Evolutionary conservation across 2,329 filamentous ascomycete species (phyloP).

Genomic region (Trichophyton mentagrophytes): DNA sequence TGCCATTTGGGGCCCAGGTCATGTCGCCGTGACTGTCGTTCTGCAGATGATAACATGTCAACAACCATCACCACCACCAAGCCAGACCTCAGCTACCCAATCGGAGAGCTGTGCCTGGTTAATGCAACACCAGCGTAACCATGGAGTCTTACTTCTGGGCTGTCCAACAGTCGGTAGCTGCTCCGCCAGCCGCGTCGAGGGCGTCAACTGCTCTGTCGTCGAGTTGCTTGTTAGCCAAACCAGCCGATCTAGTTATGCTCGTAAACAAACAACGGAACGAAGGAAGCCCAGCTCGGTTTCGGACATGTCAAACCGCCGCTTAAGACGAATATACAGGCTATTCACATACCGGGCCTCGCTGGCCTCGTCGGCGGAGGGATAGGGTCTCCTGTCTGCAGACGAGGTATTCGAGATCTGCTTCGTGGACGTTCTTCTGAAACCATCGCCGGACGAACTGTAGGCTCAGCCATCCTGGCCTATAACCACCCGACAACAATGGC

Average conservation of each 20-base stretch:
- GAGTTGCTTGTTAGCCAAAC: background rate
- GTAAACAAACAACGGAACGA: background rate
- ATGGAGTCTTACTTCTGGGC: background rate
- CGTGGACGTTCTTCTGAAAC: background rate
- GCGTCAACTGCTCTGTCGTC: background rate
- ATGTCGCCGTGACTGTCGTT: conserved; percentile 7
- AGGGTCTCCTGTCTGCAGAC: background rate
- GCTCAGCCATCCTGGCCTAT: background rate
- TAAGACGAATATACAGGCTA: background rate
- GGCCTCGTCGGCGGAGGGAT: background rate
- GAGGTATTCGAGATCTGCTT: background rate
- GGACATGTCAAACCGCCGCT: background rate
- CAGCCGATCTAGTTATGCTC: background rate
- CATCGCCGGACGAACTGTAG: background rate
- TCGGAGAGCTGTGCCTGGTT: background rate
- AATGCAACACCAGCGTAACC: background rate
- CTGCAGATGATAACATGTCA: background rate
- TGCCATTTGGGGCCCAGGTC: conserved; percentile 25
- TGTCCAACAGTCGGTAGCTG: background rate
- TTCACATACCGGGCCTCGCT: background rate
- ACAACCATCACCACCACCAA: background rate
- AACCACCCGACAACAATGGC: background rate
- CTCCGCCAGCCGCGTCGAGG: background rate
- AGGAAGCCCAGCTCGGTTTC: background rate
- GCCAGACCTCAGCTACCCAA: background rate